These are phyloP conservation scores for Gossypium trilobum DNA, from an alignment of 441 rosid genomes.

Conservation along the genomic window DNA sequence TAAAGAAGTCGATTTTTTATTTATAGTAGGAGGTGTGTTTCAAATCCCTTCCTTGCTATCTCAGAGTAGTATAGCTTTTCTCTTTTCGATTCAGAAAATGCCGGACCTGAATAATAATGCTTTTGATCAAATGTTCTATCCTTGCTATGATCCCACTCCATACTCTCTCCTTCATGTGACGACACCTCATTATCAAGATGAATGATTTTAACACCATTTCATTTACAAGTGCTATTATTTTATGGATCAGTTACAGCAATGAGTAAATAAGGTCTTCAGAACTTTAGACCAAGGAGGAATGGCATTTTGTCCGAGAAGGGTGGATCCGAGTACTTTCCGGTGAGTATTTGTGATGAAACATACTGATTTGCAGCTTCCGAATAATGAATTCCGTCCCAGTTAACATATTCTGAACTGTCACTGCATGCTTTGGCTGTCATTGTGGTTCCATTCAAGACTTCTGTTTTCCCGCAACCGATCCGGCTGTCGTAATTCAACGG, in stretches of 20 bases:
- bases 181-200: not conserved
- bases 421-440: slow-evolving; percentile 58
- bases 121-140: not conserved
- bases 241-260: slow-evolving; percentile 8
- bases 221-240: not conserved
- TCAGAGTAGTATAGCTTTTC: slow-evolving; percentile 17
- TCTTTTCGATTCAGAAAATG: slow-evolving; percentile 11
- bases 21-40: not conserved
- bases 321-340: slow-evolving; percentile 72
- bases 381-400: slow-evolving; percentile 94
- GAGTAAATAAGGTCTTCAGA: slow-evolving; percentile 29
- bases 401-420: slow-evolving; percentile 69
- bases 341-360: slow-evolving; percentile 61
- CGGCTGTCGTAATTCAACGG: slow-evolving; percentile 68
- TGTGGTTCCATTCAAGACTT: slow-evolving; percentile 53
- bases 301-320: slow-evolving; percentile 72
- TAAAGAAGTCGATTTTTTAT: not conserved
- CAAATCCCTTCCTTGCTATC: slow-evolving; percentile 10
- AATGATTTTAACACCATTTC: not conserved
- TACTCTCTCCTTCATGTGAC: not conserved
- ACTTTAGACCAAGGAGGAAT: slow-evolving; percentile 59
- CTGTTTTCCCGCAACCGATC: slow-evolving; percentile 65
- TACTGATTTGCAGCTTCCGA: slow-evolving; percentile 80
- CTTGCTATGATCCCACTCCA: not conserved
- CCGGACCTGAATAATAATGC: not conserved